Base-by-base conservation (phyloP, 2,329 filamentous ascomycete genomes). In the Fusarium phyllophilum region DNA sequence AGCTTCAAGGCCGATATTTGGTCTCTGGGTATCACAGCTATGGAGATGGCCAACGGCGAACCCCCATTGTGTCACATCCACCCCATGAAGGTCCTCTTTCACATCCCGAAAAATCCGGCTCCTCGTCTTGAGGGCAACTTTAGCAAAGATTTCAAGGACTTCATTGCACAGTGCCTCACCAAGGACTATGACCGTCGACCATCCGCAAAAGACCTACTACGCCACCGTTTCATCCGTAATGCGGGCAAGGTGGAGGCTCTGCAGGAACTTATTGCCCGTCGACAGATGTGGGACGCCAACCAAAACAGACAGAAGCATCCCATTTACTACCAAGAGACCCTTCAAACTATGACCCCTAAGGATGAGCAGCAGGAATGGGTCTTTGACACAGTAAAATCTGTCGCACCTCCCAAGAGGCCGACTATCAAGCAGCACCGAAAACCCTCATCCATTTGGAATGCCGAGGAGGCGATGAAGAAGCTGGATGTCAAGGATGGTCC, bases 1-100 rank as follows among this genome's bases (percentile, higher is more conserved):
- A 94, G 96, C 81, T 96, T 94, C 85, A 96, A 96, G 83, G 95
- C 95, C 11, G 95, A 97, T 79, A 95, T 97, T 66, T 97, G 95
- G 95, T 97, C 94, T 1, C 84, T 97, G 49, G 95, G 95, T 13
- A 97, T 97, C 78, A 97, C 94, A 0, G 95, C 95, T 18, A 94
- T 97, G 83, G 95, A 97, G 81, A 88, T 97, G 85, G 93, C 94
- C 39, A 90, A 94, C 59, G 95, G 95, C 73, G 95, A 97, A 79
- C 95, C 95, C n/a, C 95, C 95, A 0, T 88, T 97, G 80, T 93
- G 93, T 58, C 91, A 92, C 71, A 93, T 94, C 2, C 94, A 97
- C 80, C 95, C 95, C 8, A 97, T 97, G 94, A 97, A 97, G 82
- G 95, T 97, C 15, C 86, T 97, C 15, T 96, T 97, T 79, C 88